phyloP scores from a whole-genome alignment of 441 rosid genomes.

The Erysimum cheiri region DNA sequence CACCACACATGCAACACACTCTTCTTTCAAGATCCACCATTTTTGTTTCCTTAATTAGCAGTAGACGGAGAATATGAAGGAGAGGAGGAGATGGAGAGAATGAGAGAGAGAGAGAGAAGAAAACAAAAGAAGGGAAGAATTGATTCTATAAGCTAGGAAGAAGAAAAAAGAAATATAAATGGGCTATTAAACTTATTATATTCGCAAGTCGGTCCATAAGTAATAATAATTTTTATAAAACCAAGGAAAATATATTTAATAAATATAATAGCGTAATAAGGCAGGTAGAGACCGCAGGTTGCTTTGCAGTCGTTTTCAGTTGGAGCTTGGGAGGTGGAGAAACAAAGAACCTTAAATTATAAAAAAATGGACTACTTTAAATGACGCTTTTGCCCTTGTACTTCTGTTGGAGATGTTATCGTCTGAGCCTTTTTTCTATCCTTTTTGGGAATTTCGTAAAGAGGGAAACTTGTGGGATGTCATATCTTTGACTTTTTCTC shows the following conservation, averaged over 20 bases:
- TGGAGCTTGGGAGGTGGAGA: conserved; percentile 47
- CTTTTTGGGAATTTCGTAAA: conserved; percentile 32
- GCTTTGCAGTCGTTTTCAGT: conserved; percentile 82
- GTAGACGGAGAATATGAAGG: conserved; percentile 33
- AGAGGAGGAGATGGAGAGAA: conserved; percentile 19
- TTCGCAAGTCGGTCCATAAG: conserved; percentile 58
- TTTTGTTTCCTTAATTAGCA: conserved; percentile 33
- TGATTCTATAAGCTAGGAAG: conserved; percentile 28
- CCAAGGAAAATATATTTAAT: conserved; percentile 35
- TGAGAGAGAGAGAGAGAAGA: conserved; percentile 17
- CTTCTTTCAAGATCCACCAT: conserved; percentile 78
- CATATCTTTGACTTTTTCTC: conserved; percentile 40
- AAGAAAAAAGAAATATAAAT: conserved; percentile 33
- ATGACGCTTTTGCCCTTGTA: conserved; percentile 52
- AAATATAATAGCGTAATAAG: conserved; percentile 43
- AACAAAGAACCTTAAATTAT: conserved; percentile 60
- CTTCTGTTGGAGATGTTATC: conserved; percentile 1
- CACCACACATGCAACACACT: conserved; percentile 98
- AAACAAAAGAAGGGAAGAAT: conserved; percentile 24
- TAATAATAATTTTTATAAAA: conserved; percentile 27
- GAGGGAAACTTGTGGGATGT: conserved; percentile 44
- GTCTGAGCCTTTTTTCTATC: conserved; percentile 32
- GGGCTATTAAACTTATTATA: conserved; percentile 30
- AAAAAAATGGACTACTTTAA: not conserved
- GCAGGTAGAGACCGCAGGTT: conserved; percentile 65